Conservation (phyloP, 768 basidiomycete genomes). For the Collybia nuda region DNA sequence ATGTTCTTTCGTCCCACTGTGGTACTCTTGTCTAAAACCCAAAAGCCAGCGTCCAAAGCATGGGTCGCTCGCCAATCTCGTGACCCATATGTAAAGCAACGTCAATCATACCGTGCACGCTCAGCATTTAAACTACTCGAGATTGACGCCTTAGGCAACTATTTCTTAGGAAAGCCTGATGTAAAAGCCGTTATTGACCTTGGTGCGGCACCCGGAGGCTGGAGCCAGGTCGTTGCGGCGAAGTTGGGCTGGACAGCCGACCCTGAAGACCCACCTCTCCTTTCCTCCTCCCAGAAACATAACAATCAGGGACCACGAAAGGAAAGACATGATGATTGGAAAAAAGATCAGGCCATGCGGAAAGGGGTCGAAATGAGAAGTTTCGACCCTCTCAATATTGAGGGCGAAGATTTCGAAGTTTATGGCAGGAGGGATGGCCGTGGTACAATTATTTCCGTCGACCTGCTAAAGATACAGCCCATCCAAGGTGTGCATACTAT, state of each 20-base stretch:
- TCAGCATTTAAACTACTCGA: conserved; percentile 92
- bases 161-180: conserved; percentile 50
- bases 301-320: neutral
- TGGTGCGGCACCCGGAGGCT: conserved; percentile 91
- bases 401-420: conserved; percentile 15
- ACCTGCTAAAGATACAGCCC: conserved; percentile 70
- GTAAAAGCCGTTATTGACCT: conserved; percentile 77
- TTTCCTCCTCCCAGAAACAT: neutral
- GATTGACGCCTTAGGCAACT: conserved; percentile 56
- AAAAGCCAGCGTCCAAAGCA: conserved; percentile 41
- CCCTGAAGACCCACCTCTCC: conserved; percentile 1
- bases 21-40: conserved; percentile 18
- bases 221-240: conserved; percentile 82
- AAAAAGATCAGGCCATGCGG: neutral
- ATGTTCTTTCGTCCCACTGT: neutral
- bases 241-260: conserved; percentile 44
- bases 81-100: conserved; percentile 68
- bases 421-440: conserved; percentile 28
- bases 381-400: conserved; percentile 46
- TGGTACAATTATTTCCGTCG: conserved; percentile 68
- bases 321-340: conserved; percentile 3
- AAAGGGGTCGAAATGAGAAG: neutral
- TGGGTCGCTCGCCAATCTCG: conserved; percentile 73
- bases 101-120: conserved; percentile 66
- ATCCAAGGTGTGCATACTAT: conserved; percentile 75